A percentile compares a stretch with the other conserved stretches of the same genome.
phyloP scores from a whole-genome alignment of 768 basidiomycete species.

The Holtermanniella nyarrowii region DNA sequence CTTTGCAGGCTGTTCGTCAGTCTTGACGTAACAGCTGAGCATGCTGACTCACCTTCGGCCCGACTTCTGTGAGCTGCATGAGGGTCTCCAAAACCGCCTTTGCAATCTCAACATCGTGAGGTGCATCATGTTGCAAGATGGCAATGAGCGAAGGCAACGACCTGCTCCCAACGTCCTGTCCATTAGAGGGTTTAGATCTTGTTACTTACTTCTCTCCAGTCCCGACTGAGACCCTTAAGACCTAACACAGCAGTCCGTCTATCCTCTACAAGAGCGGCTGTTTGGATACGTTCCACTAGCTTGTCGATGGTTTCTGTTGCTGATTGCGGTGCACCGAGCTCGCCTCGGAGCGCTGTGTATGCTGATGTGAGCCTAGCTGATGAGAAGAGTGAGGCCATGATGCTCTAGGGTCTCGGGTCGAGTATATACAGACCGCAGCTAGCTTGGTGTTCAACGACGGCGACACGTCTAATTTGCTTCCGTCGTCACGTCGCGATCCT shows the following conservation, averaged over 20 bases:
- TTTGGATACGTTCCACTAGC: conserved; percentile 79
- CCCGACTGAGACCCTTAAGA: conserved; percentile 81
- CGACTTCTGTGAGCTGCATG: conserved; percentile 66
- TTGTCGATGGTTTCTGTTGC: conserved; percentile 74
- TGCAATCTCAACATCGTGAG: conserved; percentile 81
- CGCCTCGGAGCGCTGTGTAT: conserved; percentile 39
- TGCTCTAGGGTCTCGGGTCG: background rate
- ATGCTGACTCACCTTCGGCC: conserved; percentile 40
- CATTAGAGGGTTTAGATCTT: background rate
- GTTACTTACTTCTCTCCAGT: conserved; percentile 57
- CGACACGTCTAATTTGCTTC: background rate
- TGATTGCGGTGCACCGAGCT: conserved; percentile 56
- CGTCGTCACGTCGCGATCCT: too few species aligned
- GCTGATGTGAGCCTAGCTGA: conserved; percentile 30
- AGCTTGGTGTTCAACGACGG: too few species aligned
- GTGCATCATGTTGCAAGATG: conserved; percentile 74
- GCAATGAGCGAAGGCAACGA: conserved; percentile 69
- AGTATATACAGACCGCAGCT: background rate
- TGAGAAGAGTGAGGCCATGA: conserved; percentile 33
- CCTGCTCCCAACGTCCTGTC: conserved; percentile 62
- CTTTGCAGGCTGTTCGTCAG: conserved; percentile 30
- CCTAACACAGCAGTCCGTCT: conserved; percentile 85
- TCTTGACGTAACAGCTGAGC: too few species aligned
- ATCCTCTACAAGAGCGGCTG: conserved; percentile 80
- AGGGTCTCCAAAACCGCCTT: conserved; percentile 89